Percentiles rank a stretch among this genome's conserved stretches.
phyloP scores from a whole-genome alignment of 148 eudicot species.

The Cornus controversa region DNA sequence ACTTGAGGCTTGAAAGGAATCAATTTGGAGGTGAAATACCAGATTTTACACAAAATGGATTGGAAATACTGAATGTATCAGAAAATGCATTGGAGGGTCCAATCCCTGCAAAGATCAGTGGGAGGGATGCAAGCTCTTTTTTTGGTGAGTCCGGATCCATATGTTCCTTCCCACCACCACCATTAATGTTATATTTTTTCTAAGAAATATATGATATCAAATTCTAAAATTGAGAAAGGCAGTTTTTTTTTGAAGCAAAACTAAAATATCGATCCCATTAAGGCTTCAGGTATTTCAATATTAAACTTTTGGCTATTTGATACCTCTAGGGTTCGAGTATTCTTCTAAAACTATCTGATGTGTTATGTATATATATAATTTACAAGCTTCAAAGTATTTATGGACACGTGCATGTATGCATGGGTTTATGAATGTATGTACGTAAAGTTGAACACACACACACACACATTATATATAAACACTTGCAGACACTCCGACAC shows the following conservation, averaged over 20 bases:
- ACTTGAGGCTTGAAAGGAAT: conserved; percentile 42
- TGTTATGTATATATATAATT: too few species aligned
- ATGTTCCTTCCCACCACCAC: neutral
- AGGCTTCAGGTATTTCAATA: too few species aligned
- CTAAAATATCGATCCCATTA: neutral
- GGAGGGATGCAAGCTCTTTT: conserved; percentile 36
- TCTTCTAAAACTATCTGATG: neutral
- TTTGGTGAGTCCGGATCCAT: conserved; percentile 26
- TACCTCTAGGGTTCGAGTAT: neutral
- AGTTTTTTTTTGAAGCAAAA: neutral
- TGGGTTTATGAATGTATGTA: neutral
- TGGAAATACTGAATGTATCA: conserved; percentile 41
- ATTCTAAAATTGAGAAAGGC: neutral
- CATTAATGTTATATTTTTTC: neutral
- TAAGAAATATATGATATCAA: too few species aligned
- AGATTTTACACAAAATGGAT: conserved; percentile 16
- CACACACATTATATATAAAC: neutral
- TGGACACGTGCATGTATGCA: neutral
- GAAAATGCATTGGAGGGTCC: conserved; percentile 51
- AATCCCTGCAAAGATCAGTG: conserved; percentile 41
- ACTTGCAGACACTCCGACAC: neutral
- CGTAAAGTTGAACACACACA: neutral
- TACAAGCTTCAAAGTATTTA: neutral
- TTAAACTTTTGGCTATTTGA: neutral
- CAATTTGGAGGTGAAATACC: conserved; percentile 52